These are phyloP conservation scores for Malus sylvestris DNA, from an alignment of 306 rosid species.

Conservation along the genomic window DNA sequence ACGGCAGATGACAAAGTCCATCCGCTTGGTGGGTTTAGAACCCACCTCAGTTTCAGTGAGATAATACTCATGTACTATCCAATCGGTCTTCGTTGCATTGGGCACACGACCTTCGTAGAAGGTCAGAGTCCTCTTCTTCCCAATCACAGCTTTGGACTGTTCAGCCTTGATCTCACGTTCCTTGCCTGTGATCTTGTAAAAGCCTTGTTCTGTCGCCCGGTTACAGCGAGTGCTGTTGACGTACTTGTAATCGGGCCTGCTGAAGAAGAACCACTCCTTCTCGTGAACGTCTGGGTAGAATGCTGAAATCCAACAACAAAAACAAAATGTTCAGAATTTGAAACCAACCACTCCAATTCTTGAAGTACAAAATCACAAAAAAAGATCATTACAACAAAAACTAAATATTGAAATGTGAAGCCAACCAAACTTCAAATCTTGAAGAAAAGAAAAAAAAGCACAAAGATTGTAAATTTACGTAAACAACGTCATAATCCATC, in stretches of 20 bases:
- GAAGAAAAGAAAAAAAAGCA: background rate
- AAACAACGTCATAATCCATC: background rate
- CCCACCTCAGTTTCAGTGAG: background rate
- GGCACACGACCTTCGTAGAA: slow-evolving; percentile 34
- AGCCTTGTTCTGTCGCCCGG: slow-evolving; percentile 47
- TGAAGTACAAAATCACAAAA: background rate
- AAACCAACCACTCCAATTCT: background rate
- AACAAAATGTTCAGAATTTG: background rate
- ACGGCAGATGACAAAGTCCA: slow-evolving; percentile 24
- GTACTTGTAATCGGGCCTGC: slow-evolving; percentile 27
- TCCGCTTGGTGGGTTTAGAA: slow-evolving; percentile 16
- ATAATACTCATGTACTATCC: slow-evolving; percentile 68
- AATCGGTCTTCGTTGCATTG: slow-evolving; percentile 22
- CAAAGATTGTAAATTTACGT: background rate
- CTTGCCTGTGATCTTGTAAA: slow-evolving; percentile 58
- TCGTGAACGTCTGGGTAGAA: slow-evolving; percentile 16
- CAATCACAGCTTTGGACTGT: slow-evolving; percentile 31
- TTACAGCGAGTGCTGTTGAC: slow-evolving; percentile 22
- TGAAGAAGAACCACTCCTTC: slow-evolving; percentile 54
- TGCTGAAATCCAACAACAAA: background rate
- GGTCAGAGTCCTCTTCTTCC: slow-evolving; percentile 56
- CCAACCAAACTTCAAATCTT: background rate
- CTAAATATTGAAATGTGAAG: background rate
- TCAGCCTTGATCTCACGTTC: slow-evolving; percentile 26
- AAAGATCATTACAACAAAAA: background rate